These are phyloP conservation scores for Fusarium dimerum DNA, from an alignment of 2,329 filamentous ascomycete genomes.

Conservation along the genomic window DNA sequence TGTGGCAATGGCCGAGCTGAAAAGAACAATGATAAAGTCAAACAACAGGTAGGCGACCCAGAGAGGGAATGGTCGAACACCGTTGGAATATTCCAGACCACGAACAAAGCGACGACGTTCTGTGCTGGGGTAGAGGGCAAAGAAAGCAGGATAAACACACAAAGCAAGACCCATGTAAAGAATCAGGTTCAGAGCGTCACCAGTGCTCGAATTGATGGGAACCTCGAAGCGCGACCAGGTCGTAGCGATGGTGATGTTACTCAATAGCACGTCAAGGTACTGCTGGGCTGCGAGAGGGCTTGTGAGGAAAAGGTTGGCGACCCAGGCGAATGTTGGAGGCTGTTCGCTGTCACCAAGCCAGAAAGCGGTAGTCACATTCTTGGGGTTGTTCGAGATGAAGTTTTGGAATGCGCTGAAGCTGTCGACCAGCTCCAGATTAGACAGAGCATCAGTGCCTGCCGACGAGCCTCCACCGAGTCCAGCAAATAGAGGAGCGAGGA, in stretches of 20 bases:
- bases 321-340: constrained; percentile 69
- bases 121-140: constrained; percentile 83
- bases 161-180: constrained; percentile 81
- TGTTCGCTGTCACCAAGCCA: constrained; percentile 67
- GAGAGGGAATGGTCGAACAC: constrained; percentile 76
- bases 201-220: constrained; percentile 68
- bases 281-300: constrained; percentile 66
- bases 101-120: constrained; percentile 79
- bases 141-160: constrained; percentile 80
- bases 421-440: constrained; percentile 56
- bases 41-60: constrained; percentile 84
- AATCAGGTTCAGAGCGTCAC: constrained; percentile 75
- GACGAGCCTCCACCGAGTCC: constrained; percentile 23
- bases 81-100: constrained; percentile 88
- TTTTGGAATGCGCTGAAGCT: constrained; percentile 68
- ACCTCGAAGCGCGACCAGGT: constrained; percentile 75
- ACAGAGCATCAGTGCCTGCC: constrained; percentile 18
- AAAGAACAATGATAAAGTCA: constrained; percentile 74
- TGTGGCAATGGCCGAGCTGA: constrained; percentile 63
- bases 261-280: constrained; percentile 64
- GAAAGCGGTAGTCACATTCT: constrained; percentile 72
- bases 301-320: constrained; percentile 60
- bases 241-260: constrained; percentile 68
- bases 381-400: constrained; percentile 63
- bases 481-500: constrained; percentile 45